Conservation (phyloP, 768 basidiomycete genomes). For the Jaapia argillacea region DNA sequence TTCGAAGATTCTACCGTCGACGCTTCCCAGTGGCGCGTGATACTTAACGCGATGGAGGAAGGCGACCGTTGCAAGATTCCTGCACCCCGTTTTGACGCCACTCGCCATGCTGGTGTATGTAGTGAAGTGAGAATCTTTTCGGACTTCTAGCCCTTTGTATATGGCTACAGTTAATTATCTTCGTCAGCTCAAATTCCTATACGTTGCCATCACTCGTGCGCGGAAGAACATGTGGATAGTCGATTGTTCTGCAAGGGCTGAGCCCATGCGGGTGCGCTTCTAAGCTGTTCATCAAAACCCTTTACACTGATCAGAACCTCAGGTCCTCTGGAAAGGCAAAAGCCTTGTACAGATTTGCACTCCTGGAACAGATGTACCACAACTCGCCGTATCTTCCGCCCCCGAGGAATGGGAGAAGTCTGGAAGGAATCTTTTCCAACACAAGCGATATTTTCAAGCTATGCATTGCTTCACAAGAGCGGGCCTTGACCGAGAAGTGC, state of each 20-base stretch:
- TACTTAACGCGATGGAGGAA: slow-evolving; percentile 33
- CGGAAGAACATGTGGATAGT: slow-evolving; percentile 63
- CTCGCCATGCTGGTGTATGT: slow-evolving; percentile 44
- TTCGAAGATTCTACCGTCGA: slow-evolving; percentile 53
- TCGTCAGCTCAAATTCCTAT: slow-evolving; percentile 50
- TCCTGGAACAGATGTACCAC: slow-evolving; percentile 31
- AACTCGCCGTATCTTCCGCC: slow-evolving; percentile 37
- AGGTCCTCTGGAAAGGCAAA: slow-evolving; percentile 36
- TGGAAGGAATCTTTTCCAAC: slow-evolving; percentile 21
- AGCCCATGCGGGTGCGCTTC: slow-evolving; percentile 44
- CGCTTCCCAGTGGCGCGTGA: slow-evolving; percentile 46
- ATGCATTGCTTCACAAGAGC: slow-evolving; percentile 37
- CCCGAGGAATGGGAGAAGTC: slow-evolving; percentile 26
- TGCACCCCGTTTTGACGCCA: slow-evolving; percentile 39
- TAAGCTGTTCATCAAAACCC: background rate
- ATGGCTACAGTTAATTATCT: background rate
- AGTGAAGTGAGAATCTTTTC: slow-evolving; percentile 44
- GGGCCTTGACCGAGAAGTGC: slow-evolving; percentile 23
- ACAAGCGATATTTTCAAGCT: slow-evolving; percentile 32
- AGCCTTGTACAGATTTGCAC: slow-evolving; percentile 32
- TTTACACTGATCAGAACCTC: background rate
- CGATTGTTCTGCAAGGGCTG: slow-evolving; percentile 45
- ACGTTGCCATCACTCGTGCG: slow-evolving; percentile 64
- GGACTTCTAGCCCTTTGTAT: no score
- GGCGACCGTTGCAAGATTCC: slow-evolving; percentile 7